Percentiles rank a stretch among this genome's conserved stretches.
phyloP scores from a whole-genome alignment of 176 grass and related monocot species.

The Saccharum officinarum region DNA sequence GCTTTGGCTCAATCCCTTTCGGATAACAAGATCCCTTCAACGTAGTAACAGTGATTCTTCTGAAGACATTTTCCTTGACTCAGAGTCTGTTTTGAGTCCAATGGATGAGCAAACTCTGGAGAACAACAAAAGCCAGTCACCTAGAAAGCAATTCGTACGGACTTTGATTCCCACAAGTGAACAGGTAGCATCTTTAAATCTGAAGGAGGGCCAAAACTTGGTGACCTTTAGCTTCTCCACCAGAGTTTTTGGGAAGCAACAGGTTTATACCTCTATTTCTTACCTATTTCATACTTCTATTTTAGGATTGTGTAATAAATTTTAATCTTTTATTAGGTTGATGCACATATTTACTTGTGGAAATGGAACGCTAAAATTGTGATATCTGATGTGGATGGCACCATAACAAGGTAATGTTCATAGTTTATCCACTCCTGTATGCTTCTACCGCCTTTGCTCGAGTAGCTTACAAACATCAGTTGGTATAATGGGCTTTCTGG shows the following conservation, averaged over 20 bases:
- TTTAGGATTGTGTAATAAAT: slow-evolving; percentile 29
- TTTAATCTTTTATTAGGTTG: slow-evolving; percentile 69
- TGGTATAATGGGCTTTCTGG: neutral
- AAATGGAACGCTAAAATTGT: slow-evolving; percentile 99
- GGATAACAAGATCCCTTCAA: slow-evolving; percentile 82
- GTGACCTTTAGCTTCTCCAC: slow-evolving; percentile 91
- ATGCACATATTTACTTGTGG: slow-evolving; percentile 98
- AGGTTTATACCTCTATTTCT: slow-evolving; percentile 55
- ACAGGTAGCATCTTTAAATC: slow-evolving; percentile 89
- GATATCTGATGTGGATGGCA: slow-evolving; percentile 99
- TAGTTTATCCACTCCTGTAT: neutral
- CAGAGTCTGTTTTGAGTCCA: slow-evolving; percentile 81
- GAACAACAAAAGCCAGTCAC: slow-evolving; percentile 60
- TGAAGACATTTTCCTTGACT: slow-evolving; percentile 95
- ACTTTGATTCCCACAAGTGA: slow-evolving; percentile 97
- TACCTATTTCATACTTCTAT: slow-evolving; percentile 30
- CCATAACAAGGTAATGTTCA: slow-evolving; percentile 86
- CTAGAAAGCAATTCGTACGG: slow-evolving; percentile 86
- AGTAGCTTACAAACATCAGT: slow-evolving; percentile 17
- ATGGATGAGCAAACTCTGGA: slow-evolving; percentile 65
- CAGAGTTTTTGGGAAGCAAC: slow-evolving; percentile 91
- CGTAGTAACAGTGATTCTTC: slow-evolving; percentile 77
- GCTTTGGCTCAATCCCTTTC: slow-evolving; percentile 90
- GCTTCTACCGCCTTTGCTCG: neutral
- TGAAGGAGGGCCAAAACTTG: slow-evolving; percentile 94